Base-by-base conservation (phyloP, 352 stramenopile genomes). In the Globisporangium polare region DNA sequence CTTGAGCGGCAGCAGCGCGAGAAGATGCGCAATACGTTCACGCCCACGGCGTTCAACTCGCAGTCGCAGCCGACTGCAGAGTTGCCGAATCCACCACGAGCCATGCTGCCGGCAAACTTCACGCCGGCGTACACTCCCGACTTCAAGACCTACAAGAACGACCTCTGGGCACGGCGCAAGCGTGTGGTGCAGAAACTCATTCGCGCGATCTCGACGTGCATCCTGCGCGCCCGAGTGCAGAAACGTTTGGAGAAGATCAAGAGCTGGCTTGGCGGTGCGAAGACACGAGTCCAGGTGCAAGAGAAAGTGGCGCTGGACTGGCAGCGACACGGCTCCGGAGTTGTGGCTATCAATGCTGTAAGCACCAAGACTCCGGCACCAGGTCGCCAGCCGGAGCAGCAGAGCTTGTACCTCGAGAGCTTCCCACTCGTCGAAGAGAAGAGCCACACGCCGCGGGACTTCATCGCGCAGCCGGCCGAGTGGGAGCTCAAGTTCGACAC, bases 141-240 rank as follows among this genome's bases (percentile, higher is more conserved):
- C 50, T 97, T 92, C 56, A 95, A 96, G 58, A 60, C 63, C 27
- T 90, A 95, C 72, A 90, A 91, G 70, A 96, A 96, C 61, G 87
- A 97, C 62, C 52, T 96, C 62, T 97, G 88, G 90, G 56, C 62
- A 1, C 72, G 84, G 12, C 83, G 86, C 35, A 80, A 87, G 37
- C 85, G 82, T 37, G 62, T 90, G 33, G 65, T 86, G 5, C 80
- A 88, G 66, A 73, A 83, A n/a, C 64, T 96, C 20, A 58, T 90
- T 18, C 74, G 85, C 18, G 76, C 80, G 4, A 76, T 96, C 7
- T 93, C 89, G 6, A 86, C 70, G 5, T 86, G 80, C 39, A 78
- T 97, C 43, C n/a, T 94, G 3, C 74, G 77, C 7, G 54, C 77
- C 18, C 80, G 89, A 53, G 86, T 74, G 4, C 75, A 86, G n/a